A percentile compares a stretch with the other conserved stretches of the same genome.
phyloP scores from a whole-genome alignment of 2,329 filamentous ascomycete genomes.

The Penicillium thymicola region DNA sequence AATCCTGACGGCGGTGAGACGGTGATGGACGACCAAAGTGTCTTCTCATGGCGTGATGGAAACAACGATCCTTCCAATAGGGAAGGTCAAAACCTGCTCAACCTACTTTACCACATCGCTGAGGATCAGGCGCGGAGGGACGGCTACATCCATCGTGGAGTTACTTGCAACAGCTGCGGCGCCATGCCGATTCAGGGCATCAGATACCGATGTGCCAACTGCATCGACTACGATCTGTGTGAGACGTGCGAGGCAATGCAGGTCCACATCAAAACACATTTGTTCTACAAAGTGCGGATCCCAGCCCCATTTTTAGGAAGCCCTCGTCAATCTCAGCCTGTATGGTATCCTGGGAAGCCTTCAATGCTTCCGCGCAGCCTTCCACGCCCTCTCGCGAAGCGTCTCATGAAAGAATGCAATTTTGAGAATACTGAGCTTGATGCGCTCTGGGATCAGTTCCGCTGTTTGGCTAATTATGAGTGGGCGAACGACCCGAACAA shows the following conservation, averaged over 20 bases:
- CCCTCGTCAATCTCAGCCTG: constrained; percentile 72
- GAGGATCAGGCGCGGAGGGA: constrained; percentile 87
- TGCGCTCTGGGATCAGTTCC: constrained; percentile 95
- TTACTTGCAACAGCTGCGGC: constrained; percentile 86
- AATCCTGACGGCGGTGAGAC: constrained; percentile 37
- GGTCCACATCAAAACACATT: constrained; percentile 82
- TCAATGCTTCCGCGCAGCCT: constrained; percentile 66
- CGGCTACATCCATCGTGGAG: constrained; percentile 87
- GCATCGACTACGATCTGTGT: constrained; percentile 92
- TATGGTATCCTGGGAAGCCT: constrained; percentile 87
- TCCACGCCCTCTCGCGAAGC: constrained; percentile 64
- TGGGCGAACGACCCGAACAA: constrained; percentile 78
- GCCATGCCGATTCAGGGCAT: constrained; percentile 86
- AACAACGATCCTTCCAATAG: constrained; percentile 41
- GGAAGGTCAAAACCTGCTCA: constrained; percentile 75
- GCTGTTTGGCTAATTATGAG: constrained; percentile 82
- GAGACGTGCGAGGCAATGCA: constrained; percentile 75
- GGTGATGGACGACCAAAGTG: constrained; percentile 42
- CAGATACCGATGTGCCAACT: constrained; percentile 92
- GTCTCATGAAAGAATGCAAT: constrained; percentile 67
- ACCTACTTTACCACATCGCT: constrained; percentile 83
- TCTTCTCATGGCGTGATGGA: constrained; percentile 45
- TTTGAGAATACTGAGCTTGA: constrained; percentile 87
- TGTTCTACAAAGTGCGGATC: constrained; percentile 94
- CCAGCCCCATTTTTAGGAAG: constrained; percentile 79